Evolutionary conservation across 129 eudicot genomes (phyloP).

Genomic region (Lactuca saligna): DNA sequence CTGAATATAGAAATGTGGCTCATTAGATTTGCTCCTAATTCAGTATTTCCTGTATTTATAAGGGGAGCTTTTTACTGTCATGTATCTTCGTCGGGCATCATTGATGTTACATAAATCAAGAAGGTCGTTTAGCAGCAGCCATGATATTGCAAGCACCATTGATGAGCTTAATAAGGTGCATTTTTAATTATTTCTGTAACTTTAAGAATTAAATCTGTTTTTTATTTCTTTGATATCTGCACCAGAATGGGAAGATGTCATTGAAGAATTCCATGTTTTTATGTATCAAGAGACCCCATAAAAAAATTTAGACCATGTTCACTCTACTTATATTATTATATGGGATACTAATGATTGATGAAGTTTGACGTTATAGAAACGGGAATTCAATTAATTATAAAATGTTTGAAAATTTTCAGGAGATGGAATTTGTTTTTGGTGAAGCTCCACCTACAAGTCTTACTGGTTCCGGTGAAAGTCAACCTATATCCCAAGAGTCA

Average conservation of each 20-base stretch:
- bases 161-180: conserved; percentile 75
- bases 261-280: conserved; percentile 4
- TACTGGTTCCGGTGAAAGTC: conserved; percentile 49
- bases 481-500: conserved; percentile 38
- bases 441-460: conserved; percentile 57
- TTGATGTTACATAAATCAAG: conserved; percentile 10
- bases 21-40: background rate
- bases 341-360: background rate
- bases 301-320: background rate
- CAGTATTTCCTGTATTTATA: background rate
- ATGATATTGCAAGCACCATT: conserved; percentile 51
- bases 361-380: background rate
- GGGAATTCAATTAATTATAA: background rate
- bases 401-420: conserved; percentile 35
- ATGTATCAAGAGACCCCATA: background rate
- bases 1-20: too few relatives aligned
- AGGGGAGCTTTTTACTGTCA: conserved; percentile 4
- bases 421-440: conserved; percentile 57
- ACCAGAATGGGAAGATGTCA: conserved; percentile 7
- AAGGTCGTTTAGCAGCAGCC: conserved; percentile 13
- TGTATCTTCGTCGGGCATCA: conserved; percentile 14
- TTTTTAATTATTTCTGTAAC: background rate
- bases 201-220: conserved; percentile 3
- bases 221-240: background rate
- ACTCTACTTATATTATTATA: background rate